Conservation (phyloP, 2,329 filamentous ascomycete genomes). For the Tolypocladium paradoxum region DNA sequence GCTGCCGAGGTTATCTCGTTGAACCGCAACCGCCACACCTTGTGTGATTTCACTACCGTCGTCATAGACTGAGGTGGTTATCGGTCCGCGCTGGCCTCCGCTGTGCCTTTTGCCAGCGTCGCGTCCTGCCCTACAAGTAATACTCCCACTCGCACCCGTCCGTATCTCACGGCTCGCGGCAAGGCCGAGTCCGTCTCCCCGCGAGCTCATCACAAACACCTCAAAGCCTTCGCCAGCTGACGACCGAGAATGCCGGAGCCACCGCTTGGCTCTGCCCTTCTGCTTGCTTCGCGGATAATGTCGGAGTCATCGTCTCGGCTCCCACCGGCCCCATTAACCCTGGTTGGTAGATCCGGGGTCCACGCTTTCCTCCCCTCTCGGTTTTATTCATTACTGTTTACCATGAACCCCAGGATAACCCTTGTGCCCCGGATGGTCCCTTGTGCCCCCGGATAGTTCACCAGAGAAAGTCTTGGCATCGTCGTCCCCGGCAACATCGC, state of each 20-base stretch:
- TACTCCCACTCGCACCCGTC: too few species aligned
- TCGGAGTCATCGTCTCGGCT: background rate
- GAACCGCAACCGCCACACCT: background rate
- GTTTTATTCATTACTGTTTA: too few species aligned
- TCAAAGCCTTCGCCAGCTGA: background rate
- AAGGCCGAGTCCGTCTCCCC: background rate
- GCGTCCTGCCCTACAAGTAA: too few species aligned
- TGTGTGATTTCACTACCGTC: background rate
- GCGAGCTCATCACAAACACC: background rate
- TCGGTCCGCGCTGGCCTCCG: too few species aligned
- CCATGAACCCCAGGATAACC: background rate
- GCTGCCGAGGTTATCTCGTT: background rate
- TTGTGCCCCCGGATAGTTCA: too few species aligned
- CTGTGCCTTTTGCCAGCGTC: too few species aligned
- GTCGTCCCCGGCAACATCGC: background rate
- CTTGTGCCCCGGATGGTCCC: background rate
- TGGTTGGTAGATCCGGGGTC: background rate
- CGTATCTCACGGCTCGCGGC: background rate
- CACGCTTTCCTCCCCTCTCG: too few species aligned
- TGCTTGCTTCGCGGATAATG: background rate
- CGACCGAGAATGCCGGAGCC: background rate
- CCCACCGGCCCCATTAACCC: background rate
- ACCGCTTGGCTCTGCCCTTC: background rate
- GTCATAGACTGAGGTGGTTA: too few species aligned
- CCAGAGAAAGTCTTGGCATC: background rate